Evolutionary conservation across 108 stramenopile species (phyloP).

Genomic region (Cyclotella baltica): DNA sequence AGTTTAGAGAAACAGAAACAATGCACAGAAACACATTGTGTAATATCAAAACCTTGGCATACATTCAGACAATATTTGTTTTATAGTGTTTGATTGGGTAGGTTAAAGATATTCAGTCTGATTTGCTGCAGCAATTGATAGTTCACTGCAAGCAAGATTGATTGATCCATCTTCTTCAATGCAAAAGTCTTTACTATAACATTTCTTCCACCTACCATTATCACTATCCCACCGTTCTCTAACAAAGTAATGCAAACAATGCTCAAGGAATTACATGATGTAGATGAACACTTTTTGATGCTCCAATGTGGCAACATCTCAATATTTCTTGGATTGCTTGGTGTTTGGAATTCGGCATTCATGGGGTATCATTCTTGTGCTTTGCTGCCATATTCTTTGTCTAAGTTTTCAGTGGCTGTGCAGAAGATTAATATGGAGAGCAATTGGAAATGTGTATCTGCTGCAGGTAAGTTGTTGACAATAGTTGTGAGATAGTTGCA

Average conservation of each 20-base stretch:
- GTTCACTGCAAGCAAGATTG: not conserved
- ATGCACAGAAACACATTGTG: no score
- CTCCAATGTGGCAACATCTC: conserved; percentile 96
- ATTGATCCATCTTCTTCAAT: not conserved
- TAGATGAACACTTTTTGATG: conserved; percentile 98
- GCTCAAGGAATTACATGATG: conserved; percentile 94
- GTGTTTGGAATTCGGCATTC: conserved; percentile 99
- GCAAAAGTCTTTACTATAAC: not conserved
- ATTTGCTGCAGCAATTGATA: conserved; percentile 76
- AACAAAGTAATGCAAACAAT: conserved; percentile 80
- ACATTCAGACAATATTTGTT: conserved; percentile 84
- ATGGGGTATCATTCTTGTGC: conserved; percentile 93
- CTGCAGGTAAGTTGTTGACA: conserved; percentile 56
- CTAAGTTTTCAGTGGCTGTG: conserved; percentile 94
- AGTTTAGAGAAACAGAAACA: no score
- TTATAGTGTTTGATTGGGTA: conserved; percentile 98
- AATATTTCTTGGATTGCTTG: conserved; percentile 95
- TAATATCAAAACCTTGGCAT: no score
- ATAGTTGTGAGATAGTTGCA: not conserved
- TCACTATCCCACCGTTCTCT: conserved; percentile 91
- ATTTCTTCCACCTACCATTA: conserved; percentile 67
- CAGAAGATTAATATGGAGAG: no score
- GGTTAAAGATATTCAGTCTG: conserved; percentile 93
- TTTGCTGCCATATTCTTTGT: conserved; percentile 94
- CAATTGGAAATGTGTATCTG: conserved; percentile 92